A percentile compares a stretch with the other conserved stretches of the same genome.
phyloP scores from a whole-genome alignment of 768 basidiomycete species.

The Chalciporus piperatus region DNA sequence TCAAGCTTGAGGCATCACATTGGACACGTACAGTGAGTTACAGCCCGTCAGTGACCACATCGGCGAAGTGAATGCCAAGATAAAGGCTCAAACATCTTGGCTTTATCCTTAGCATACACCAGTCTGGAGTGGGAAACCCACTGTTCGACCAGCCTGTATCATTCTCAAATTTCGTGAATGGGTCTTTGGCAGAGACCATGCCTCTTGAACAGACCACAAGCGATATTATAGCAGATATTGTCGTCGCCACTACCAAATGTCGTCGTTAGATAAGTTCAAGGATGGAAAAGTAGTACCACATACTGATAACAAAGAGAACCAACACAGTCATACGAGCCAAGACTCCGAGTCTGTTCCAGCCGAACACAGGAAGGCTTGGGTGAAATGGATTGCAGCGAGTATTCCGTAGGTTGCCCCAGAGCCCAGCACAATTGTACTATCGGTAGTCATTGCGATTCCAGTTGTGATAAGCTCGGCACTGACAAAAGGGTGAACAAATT shows the following conservation, averaged over 20 bases:
- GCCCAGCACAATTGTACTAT: conserved; percentile 16
- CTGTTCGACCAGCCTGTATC: conserved; percentile 24
- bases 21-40: conserved; percentile 4
- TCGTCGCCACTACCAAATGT: conserved; percentile 15
- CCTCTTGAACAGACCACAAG: conserved; percentile 18
- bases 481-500: no score
- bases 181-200: conserved; percentile 15
- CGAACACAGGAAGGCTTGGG: conserved; percentile 21
- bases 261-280: background rate
- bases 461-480: conserved; percentile 19
- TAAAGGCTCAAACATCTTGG: conserved; percentile 24
- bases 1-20: background rate
- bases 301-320: conserved; percentile 15
- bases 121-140: background rate
- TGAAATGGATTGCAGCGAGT: conserved; percentile 15
- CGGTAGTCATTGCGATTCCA: conserved; percentile 21
- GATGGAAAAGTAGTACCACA: background rate
- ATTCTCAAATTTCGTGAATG: conserved; percentile 26
- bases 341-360: conserved; percentile 18
- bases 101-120: background rate
- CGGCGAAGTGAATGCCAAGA: conserved; percentile 24
- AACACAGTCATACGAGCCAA: conserved; percentile 23
- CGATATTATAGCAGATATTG: conserved; percentile 14
- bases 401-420: conserved; percentile 23
- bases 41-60: conserved; percentile 28